Evolutionary conservation across 345 rosid genomes (phyloP).

Genomic region (Bruguiera parviflora): DNA sequence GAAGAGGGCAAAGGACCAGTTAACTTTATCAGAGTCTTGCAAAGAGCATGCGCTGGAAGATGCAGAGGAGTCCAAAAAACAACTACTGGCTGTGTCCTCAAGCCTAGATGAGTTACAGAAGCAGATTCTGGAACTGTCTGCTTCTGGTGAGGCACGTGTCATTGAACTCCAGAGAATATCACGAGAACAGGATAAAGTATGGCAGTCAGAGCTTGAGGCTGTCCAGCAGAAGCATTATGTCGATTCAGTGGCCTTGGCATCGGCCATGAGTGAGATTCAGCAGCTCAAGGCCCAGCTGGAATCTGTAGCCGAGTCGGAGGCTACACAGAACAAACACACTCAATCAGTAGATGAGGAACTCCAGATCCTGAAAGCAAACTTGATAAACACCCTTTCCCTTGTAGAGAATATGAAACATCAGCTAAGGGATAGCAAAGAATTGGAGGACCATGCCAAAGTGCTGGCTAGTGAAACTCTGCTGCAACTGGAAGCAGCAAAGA

Average conservation of each 20-base stretch:
- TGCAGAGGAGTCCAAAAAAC: conserved; percentile 71
- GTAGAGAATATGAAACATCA: conserved; percentile 74
- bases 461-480: conserved; percentile 46
- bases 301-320: conserved; percentile 56
- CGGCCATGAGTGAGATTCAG: conserved; percentile 81
- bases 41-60: conserved; percentile 68
- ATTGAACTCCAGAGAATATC: conserved; percentile 70
- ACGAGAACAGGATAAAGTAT: conserved; percentile 71
- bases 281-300: conserved; percentile 66
- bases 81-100: conserved; percentile 40
- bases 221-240: conserved; percentile 66
- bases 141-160: conserved; percentile 64
- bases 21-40: conserved; percentile 56
- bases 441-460: conserved; percentile 68
- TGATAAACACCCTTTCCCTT: conserved; percentile 54
- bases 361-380: conserved; percentile 59
- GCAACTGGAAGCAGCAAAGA: conserved; percentile 63
- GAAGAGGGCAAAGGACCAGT: conserved; percentile 66
- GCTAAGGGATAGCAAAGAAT: conserved; percentile 56
- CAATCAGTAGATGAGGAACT: conserved; percentile 57
- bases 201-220: conserved; percentile 90
- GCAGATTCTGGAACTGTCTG: conserved; percentile 62
- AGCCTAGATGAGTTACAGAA: conserved; percentile 60
- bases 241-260: conserved; percentile 71
- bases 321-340: conserved; percentile 45